A percentile compares a stretch with the other conserved stretches of the same genome.
Conservation (phyloP, 2,329 filamentous ascomycete genomes). For the Mollisiaceae sp. region DNA sequence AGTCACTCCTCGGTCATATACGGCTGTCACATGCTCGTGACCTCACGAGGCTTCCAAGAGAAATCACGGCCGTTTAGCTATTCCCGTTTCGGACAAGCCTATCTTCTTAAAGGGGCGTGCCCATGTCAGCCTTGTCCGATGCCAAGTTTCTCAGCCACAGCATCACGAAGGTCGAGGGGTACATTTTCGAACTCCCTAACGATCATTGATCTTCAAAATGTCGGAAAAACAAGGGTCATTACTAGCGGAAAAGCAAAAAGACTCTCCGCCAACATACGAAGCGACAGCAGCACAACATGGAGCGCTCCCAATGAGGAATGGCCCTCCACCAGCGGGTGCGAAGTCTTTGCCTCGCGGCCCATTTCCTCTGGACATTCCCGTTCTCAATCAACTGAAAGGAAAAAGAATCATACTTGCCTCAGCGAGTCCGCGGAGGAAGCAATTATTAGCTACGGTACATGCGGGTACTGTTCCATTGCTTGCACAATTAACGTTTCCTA, state of each 20-base stretch:
- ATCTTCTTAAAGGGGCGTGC: not conserved
- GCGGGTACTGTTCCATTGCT: not conserved
- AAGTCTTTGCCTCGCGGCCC: slow-evolving; percentile 48
- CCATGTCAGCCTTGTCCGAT: slow-evolving; percentile 9
- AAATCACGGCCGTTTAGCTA: not conserved
- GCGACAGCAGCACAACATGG: slow-evolving; percentile 34
- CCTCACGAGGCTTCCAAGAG: slow-evolving; percentile 5
- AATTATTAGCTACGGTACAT: slow-evolving; percentile 74
- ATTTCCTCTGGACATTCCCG: slow-evolving; percentile 77
- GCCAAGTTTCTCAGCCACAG: slow-evolving; percentile 12
- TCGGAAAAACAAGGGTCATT: slow-evolving; percentile 21
- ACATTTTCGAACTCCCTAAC: not conserved
- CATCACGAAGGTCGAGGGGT: not conserved
- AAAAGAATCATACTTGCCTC: slow-evolving; percentile 90
- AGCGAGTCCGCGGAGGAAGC: slow-evolving; percentile 81
- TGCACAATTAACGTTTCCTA: slow-evolving; percentile 45
- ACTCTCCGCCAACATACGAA: slow-evolving; percentile 39
- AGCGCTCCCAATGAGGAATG: slow-evolving; percentile 31
- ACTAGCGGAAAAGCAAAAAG: slow-evolving; percentile 8
- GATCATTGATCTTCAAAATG: slow-evolving; percentile 21
- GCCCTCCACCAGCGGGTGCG: slow-evolving; percentile 23
- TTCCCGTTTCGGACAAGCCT: not conserved
- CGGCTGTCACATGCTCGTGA: slow-evolving; percentile 16
- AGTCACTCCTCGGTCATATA: not conserved
- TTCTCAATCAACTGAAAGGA: slow-evolving; percentile 74